Evolutionary conservation across 2,329 filamentous ascomycete species (phyloP).

Genomic region (Cercospora berteroae): DNA sequence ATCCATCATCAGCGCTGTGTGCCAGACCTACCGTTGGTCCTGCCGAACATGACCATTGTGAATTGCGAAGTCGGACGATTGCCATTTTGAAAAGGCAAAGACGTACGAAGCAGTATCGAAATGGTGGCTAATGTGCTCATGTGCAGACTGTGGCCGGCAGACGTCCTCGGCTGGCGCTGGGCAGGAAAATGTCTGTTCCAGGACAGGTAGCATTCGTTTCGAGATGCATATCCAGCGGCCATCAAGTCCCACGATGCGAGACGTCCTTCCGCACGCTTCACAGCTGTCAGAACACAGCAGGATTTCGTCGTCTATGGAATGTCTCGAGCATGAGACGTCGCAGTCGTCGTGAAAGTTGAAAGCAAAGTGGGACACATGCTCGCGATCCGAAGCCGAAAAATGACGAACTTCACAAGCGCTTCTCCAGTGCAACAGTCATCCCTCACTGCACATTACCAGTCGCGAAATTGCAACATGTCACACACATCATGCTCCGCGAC

Average conservation of each 20-base stretch:
- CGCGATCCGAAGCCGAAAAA: slow-evolving; percentile 4
- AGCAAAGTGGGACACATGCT: neutral
- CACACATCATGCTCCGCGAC: slow-evolving; percentile 33
- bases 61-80: neutral
- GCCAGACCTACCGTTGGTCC: neutral
- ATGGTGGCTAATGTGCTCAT: neutral
- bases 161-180: neutral
- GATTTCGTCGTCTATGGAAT: neutral
- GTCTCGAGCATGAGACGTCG: neutral
- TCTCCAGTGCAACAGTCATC: neutral
- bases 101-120: neutral
- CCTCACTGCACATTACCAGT: neutral
- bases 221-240: neutral
- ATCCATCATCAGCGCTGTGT: neutral
- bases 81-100: neutral
- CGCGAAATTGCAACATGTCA: neutral
- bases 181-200: neutral
- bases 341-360: neutral
- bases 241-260: neutral
- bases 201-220: neutral
- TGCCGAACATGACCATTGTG: neutral
- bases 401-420: slow-evolving; percentile 1
- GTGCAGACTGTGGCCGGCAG: neutral
- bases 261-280: too few species aligned
- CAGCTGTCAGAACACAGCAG: neutral